phyloP scores from a whole-genome alignment of 495 filamentous ascomycete genomes.

The Aspergillus diversus region DNA sequence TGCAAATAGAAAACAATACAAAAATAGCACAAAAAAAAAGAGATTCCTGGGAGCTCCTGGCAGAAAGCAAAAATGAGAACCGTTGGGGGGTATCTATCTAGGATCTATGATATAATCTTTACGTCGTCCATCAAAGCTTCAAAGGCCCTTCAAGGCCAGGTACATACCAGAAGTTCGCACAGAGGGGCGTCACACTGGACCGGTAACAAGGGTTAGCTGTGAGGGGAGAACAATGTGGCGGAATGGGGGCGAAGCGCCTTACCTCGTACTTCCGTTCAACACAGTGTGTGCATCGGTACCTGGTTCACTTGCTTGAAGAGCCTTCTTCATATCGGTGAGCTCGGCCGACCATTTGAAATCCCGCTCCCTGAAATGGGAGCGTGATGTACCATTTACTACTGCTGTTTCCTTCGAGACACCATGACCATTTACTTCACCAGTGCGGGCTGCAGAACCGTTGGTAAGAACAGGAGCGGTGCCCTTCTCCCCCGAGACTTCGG shows the following conservation, averaged over 20 bases:
- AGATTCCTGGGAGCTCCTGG: slow-evolving; percentile 9
- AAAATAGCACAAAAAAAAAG: not conserved
- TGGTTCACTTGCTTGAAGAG: slow-evolving; percentile 54
- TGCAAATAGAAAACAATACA: slow-evolving; percentile 8
- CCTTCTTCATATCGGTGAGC: slow-evolving; percentile 52
- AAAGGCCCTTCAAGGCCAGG: slow-evolving; percentile 69
- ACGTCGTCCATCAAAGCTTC: slow-evolving; percentile 50
- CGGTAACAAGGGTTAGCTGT: not conserved
- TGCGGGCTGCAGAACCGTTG: slow-evolving; percentile 5
- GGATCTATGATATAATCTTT: slow-evolving; percentile 12
- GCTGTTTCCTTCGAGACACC: slow-evolving; percentile 6
- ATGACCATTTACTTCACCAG: slow-evolving; percentile 8
- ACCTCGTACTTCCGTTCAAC: slow-evolving; percentile 66
- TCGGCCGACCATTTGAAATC: slow-evolving; percentile 49
- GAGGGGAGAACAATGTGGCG: slow-evolving; percentile 16
- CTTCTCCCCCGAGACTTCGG: slow-evolving; percentile 50
- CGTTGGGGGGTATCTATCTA: slow-evolving; percentile 34
- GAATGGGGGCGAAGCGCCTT: slow-evolving; percentile 3
- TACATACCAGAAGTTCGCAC: slow-evolving; percentile 90
- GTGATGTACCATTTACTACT: not conserved
- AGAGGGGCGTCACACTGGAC: slow-evolving; percentile 80
- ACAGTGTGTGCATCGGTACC: slow-evolving; percentile 96
- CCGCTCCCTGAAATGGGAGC: slow-evolving; percentile 29
- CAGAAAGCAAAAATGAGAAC: slow-evolving; percentile 22
- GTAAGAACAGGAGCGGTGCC: slow-evolving; percentile 11